Evolutionary conservation across 2,329 filamentous ascomycete genomes (phyloP), one percentile per base, ranked within the genome.

Genomic region (Thielaviopsis musarum): DNA sequence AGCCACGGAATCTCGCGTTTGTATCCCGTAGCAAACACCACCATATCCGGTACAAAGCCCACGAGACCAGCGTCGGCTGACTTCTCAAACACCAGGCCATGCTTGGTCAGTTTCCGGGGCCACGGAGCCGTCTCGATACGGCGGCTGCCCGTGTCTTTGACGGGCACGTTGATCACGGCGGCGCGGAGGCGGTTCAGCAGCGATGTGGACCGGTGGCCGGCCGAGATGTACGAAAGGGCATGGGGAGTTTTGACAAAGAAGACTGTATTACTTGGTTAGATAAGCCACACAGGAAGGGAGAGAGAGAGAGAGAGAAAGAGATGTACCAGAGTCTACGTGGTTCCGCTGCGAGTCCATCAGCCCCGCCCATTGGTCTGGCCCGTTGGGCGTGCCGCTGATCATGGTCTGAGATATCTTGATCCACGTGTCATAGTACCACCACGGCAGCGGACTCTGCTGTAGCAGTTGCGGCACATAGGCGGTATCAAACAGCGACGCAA

Each of bases 401-500:
- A 71, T 61, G 65, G 67, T 72, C 54, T 74, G 70, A 61, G 74
- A 73, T 10, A 64, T 66, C 59, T 73, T 71, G 60, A 77, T 70
- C 65, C 74, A 77, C 24, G 65, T 63, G 57, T 77, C 72, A 61
- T 78, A 78, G 58, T 73, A 73, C 0, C 63, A 64, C 76, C 76
- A 78, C 5, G 73, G 69, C 2, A 74, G 61, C 0, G 64, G 67
- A 15, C 72, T 72, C n/a, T 69, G 69, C 60, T 75, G 72, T 0
- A 78, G 66, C 3, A 71, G 60, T 0, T 73, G 72, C n/a, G 77
- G 75, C 5, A 74, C 72, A 58, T 78, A 78, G 4, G 74, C 74
- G 0, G 76, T 77, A 62, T 78, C 75, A 61, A 79, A 77, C 5
- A 78, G 65, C 58, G 74, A 76, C 10, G 74, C 75, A 1, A 73